A percentile compares a stretch with the other conserved stretches of the same genome.
Evolutionary conservation across 257 asterid genomes (phyloP).

Genomic region (Phtheirospermum japonicum): DNA sequence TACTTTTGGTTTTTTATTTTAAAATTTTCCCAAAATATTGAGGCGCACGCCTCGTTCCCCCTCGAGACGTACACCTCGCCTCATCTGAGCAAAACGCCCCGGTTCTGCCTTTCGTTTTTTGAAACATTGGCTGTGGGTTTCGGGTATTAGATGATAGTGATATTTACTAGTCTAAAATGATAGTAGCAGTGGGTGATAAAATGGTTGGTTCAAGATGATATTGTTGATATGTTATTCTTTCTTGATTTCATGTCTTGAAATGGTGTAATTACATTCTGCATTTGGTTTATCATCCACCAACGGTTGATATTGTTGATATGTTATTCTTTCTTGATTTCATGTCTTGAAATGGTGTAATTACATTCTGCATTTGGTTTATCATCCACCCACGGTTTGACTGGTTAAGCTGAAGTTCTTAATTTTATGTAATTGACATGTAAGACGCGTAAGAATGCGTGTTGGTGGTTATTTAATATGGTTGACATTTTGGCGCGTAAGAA

Average conservation of each 20-base stretch:
- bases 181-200: too few species aligned
- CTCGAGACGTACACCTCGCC: too few species aligned
- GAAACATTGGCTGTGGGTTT: too few species aligned
- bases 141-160: too few species aligned
- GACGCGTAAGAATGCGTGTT: neutral
- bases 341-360: neutral
- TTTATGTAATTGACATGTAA: neutral
- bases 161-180: too few species aligned
- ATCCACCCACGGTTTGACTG: neutral
- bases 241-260: neutral
- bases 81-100: too few species aligned
- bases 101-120: too few species aligned
- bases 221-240: neutral
- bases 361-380: neutral
- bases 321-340: neutral
- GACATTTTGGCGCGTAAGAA: too few species aligned
- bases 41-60: too few species aligned
- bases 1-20: too few species aligned
- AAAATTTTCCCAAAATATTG: too few species aligned
- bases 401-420: neutral
- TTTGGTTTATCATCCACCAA: neutral
- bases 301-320: neutral
- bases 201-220: too few species aligned
- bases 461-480: neutral
- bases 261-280: neutral